Evolutionary conservation across 1,139 yeast genomes (phyloP), one percentile per base, ranked within the genome.

Genomic region (Lodderomyces beijingensis): DNA sequence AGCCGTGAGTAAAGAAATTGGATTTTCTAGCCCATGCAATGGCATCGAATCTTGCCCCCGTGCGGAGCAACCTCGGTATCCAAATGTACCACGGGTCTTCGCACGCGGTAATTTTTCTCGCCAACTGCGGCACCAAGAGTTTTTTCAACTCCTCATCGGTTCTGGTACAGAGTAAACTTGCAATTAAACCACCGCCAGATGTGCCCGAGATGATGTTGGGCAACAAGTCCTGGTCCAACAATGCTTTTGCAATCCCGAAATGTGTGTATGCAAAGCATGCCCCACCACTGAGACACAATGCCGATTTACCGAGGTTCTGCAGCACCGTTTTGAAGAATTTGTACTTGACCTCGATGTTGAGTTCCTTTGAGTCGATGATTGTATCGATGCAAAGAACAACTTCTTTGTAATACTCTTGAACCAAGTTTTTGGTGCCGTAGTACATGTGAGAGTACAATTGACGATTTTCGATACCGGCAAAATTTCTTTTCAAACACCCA

Each of bases 151-250:
- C 94, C 18, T 77, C 79, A 46, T 81, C 71, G 1, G 87, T 78
- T 38, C 89, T 59, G 0, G 87, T 77, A 36, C 89, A 74, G 0
- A 83, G 75, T 29, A 84, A 54, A 0, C 89, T 84, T 0, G 93
- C 91, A 16, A 83, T 76, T n/a, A 82, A 55, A 1, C 88, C 91
- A 8, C 94, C 94, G 2, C 93, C 93, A 2, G 87, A 78, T 0
- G 93, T 84, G 1, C 94, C 94, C 20, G 86, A 76, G 11, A 84
- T 65, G 26, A 84, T 80, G 9, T 68, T 65, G 2, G 94, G 94
- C 34, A 84, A 57, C 32, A 76, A 57, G 47, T 78, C 80, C 36
- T 74, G 72, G 40, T 84, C 88, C 4, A 83, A 57, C 25, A 84
- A 55, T 0, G 89, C 91, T 44, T 78, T 79, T 15, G 83, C 71